These are phyloP conservation scores for Cyclotella cryptica DNA, from an alignment of 108 stramenopile species.

Conservation along the genomic window DNA sequence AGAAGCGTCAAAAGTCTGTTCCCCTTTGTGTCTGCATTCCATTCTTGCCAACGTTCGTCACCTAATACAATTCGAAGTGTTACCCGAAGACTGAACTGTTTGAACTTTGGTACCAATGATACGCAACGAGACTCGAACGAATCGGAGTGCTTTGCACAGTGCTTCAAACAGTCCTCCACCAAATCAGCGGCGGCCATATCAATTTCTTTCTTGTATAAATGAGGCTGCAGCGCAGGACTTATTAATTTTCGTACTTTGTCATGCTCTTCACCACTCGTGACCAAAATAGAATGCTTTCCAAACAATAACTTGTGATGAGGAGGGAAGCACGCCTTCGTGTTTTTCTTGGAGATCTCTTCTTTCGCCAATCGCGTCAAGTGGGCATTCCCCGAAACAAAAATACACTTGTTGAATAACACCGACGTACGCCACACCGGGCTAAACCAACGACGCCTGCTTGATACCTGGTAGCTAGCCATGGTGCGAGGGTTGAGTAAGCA, in stretches of 20 bases:
- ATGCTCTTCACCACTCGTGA: constrained; percentile 45
- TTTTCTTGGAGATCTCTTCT: constrained; percentile 30
- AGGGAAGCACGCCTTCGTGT: constrained; percentile 44
- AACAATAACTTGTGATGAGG: constrained; percentile 47
- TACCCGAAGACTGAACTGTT: constrained; percentile 34
- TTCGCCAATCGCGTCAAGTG: constrained; percentile 23
- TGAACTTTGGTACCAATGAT: constrained; percentile 27
- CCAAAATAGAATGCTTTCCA: constrained; percentile 38
- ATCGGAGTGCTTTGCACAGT: not conserved
- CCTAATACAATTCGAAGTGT: constrained; percentile 38
- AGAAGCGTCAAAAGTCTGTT: constrained; percentile 2
- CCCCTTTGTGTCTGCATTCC: not conserved
- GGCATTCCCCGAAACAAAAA: constrained; percentile 33
- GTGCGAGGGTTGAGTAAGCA: constrained; percentile 35
- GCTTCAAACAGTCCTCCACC: constrained; percentile 13
- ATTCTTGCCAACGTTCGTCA: constrained; percentile 21
- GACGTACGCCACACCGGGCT: constrained; percentile 29
- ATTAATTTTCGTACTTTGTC: constrained; percentile 26
- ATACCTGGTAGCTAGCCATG: constrained; percentile 44
- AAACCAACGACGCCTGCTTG: constrained; percentile 17
- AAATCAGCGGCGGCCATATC: constrained; percentile 21
- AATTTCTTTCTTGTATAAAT: constrained; percentile 38
- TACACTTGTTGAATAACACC: constrained; percentile 26
- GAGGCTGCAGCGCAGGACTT: constrained; percentile 25
- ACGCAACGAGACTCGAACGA: not conserved